These are phyloP conservation scores for Trichosanthes cucumerina DNA, from an alignment of 306 rosid genomes.

Conservation along the genomic window DNA sequence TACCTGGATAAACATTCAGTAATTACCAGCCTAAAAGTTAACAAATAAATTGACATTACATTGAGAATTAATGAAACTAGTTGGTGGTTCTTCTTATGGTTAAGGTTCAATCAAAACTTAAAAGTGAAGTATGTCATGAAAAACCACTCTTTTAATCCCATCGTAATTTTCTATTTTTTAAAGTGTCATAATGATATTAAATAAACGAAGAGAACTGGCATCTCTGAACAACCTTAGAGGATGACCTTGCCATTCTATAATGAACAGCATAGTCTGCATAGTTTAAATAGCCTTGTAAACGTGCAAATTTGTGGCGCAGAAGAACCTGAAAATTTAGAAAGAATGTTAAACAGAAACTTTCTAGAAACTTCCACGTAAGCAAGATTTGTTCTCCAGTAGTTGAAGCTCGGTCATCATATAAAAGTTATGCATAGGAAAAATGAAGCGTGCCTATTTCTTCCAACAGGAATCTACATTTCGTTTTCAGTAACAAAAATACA, in stretches of 20 bases:
- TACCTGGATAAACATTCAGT: conserved; percentile 39
- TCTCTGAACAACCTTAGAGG: conserved; percentile 47
- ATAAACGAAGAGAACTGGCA: conserved; percentile 11
- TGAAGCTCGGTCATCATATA: background rate
- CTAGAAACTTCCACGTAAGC: background rate
- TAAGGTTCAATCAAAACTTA: conserved; percentile 1
- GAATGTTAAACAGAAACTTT: background rate
- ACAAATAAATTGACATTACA: background rate
- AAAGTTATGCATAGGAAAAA: background rate
- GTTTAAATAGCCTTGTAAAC: conserved; percentile 77
- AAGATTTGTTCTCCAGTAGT: background rate
- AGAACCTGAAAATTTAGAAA: conserved; percentile 55
- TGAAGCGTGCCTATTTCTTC: background rate
- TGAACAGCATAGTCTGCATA: conserved; percentile 76
- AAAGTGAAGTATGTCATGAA: background rate
- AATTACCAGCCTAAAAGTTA: background rate
- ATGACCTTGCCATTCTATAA: conserved; percentile 91
- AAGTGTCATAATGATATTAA: background rate
- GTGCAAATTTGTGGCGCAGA: conserved; percentile 79
- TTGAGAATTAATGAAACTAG: background rate
- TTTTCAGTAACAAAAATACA: background rate
- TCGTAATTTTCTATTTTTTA: background rate
- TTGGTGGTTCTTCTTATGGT: background rate
- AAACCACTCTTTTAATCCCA: background rate
- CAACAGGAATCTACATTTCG: background rate